These are phyloP conservation scores for Xerocomellus intermedius DNA, from an alignment of 768 basidiomycete genomes.

Conservation along the genomic window DNA sequence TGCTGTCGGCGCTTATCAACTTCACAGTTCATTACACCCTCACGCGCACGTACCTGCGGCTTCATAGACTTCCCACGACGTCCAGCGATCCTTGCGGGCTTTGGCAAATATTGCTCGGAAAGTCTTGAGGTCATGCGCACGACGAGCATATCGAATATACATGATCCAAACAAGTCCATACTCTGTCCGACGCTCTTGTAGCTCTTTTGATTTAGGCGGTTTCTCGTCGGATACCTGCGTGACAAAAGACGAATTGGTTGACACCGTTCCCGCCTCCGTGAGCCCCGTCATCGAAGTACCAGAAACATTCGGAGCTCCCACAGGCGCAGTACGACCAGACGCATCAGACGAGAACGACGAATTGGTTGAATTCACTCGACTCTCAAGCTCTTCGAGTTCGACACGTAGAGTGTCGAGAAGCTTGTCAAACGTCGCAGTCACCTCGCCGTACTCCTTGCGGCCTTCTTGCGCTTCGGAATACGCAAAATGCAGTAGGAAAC, in stretches of 20 bases:
- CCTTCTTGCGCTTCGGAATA: conserved; percentile 72
- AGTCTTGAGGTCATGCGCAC: conserved; percentile 83
- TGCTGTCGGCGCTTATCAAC: conserved; percentile 46
- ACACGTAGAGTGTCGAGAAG: conserved; percentile 65
- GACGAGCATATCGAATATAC: conserved; percentile 90
- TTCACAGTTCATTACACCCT: background rate
- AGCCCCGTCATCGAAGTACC: conserved; percentile 10
- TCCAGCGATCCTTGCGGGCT: conserved; percentile 74
- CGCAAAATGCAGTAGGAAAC: conserved; percentile 89
- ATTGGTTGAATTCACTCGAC: conserved; percentile 37
- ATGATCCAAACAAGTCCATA: conserved; percentile 81
- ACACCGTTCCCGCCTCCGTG: conserved; percentile 33
- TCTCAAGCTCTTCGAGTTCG: conserved; percentile 63
- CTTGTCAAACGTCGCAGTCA: conserved; percentile 69
- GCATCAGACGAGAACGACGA: conserved; percentile 39
- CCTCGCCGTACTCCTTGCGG: conserved; percentile 62
- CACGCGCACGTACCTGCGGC: conserved; percentile 62
- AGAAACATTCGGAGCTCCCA: conserved; percentile 20
- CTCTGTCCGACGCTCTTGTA: conserved; percentile 56
- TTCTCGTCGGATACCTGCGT: conserved; percentile 55
- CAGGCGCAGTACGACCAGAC: conserved; percentile 27
- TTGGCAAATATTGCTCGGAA: conserved; percentile 77
- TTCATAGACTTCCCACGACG: conserved; percentile 92
- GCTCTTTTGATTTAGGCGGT: conserved; percentile 52
- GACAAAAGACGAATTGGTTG: conserved; percentile 47